Conservation (phyloP, 1,284 basidiomycete genomes). For the Apiotrichum montevideense region DNA sequence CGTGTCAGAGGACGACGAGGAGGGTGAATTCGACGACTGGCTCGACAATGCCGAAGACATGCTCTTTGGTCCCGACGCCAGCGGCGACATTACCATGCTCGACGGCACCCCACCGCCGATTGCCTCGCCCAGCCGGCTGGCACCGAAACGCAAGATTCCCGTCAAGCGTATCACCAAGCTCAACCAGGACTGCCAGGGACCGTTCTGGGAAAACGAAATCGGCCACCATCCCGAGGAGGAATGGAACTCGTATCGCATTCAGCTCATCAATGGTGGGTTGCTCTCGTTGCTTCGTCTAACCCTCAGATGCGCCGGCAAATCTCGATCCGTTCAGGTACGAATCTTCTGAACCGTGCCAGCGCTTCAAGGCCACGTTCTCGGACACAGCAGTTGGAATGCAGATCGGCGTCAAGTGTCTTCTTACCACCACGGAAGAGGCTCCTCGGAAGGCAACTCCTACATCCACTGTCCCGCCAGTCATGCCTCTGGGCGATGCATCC, state of each 20-base stretch:
- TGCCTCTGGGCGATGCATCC: slow-evolving; percentile 18
- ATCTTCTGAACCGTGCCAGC: slow-evolving; percentile 23
- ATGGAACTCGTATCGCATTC: slow-evolving; percentile 38
- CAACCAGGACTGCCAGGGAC: slow-evolving; percentile 40
- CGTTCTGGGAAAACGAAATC: slow-evolving; percentile 39
- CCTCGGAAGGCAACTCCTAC: slow-evolving; percentile 5
- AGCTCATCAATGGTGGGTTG: slow-evolving; percentile 42
- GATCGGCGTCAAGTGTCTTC: slow-evolving; percentile 27
- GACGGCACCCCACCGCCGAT: slow-evolving; percentile 15
- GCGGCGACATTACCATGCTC: slow-evolving; percentile 36
- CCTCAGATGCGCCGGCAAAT: slow-evolving; percentile 35
- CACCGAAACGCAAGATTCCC: slow-evolving; percentile 36
- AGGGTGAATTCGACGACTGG: slow-evolving; percentile 44
- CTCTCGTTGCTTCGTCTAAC: not conserved
- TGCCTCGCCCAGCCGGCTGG: slow-evolving; percentile 10
- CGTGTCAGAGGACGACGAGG: slow-evolving; percentile 18
- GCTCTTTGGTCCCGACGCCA: slow-evolving; percentile 25
- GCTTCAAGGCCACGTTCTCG: slow-evolving; percentile 28
- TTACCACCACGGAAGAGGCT: slow-evolving; percentile 20
- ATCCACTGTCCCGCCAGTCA: not conserved
- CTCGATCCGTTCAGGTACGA: slow-evolving; percentile 44
- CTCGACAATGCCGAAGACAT: slow-evolving; percentile 29
- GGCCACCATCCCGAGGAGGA: slow-evolving; percentile 31
- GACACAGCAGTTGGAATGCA: slow-evolving; percentile 29
- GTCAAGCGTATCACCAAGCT: slow-evolving; percentile 42